Conservation (phyloP, 805 yeast genomes). For the Maudiozyma saulgeensis region DNA sequence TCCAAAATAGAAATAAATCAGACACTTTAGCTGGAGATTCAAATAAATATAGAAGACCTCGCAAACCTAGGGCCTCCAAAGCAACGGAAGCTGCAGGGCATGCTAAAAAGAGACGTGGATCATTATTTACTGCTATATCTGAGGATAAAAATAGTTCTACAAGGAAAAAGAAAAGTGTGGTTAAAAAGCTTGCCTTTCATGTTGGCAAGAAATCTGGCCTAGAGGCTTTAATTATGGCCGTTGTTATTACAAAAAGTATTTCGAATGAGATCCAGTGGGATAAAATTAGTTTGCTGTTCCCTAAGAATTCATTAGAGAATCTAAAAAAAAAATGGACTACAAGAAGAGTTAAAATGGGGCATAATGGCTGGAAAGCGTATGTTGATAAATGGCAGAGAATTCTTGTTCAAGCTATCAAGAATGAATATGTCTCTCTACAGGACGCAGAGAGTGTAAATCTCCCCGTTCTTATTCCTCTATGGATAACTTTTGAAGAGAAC, state of each 20-base stretch:
- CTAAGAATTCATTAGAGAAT: constrained; percentile 33
- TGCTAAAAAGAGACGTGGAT: not conserved
- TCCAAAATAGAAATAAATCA: constrained; percentile 12
- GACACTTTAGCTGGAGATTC: not conserved
- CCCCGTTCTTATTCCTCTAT: constrained; percentile 44
- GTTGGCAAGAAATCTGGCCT: constrained; percentile 36
- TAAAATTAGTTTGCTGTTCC: constrained; percentile 42
- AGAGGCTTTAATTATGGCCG: constrained; percentile 50
- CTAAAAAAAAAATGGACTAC: constrained; percentile 54
- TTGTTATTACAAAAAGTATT: constrained; percentile 58
- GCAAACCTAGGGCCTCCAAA: not conserved
- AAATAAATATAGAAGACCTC: not conserved
- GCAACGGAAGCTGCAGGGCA: not conserved
- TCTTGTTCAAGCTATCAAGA: constrained; percentile 48
- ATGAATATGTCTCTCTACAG: constrained; percentile 39
- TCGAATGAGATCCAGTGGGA: constrained; percentile 58
- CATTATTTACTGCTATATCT: constrained; percentile 1
- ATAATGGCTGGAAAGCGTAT: constrained; percentile 44
- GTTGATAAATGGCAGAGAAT: constrained; percentile 57
- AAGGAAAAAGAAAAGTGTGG: not conserved
- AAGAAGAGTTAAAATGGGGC: constrained; percentile 52
- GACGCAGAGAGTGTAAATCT: constrained; percentile 47
- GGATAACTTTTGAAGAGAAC: constrained; percentile 48
- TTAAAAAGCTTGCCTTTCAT: constrained; percentile 10
- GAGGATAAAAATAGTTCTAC: not conserved